Conservation (phyloP, 2,329 filamentous ascomycete species). For the Aspergillus sp. region DNA sequence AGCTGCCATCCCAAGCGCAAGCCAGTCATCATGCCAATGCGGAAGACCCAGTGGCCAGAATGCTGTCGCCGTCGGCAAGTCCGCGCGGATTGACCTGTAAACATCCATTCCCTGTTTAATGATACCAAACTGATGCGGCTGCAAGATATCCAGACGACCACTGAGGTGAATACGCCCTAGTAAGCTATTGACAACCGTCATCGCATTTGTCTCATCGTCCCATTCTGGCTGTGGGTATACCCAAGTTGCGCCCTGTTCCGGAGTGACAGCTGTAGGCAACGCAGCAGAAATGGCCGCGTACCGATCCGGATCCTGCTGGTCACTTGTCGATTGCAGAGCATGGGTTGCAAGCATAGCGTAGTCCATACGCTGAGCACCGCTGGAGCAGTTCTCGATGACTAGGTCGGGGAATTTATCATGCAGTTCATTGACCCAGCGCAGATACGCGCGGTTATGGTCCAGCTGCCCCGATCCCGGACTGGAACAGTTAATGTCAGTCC, state of each 20-base stretch:
- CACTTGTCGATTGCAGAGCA: slow-evolving; percentile 36
- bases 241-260: slow-evolving; percentile 38
- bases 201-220: slow-evolving; percentile 34
- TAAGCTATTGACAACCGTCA: slow-evolving; percentile 37
- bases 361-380: slow-evolving; percentile 38
- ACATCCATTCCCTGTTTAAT: slow-evolving; percentile 32
- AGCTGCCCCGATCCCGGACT: slow-evolving; percentile 28
- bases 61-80: slow-evolving; percentile 21
- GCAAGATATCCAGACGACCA: slow-evolving; percentile 27
- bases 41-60: slow-evolving; percentile 38
- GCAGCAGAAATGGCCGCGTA: slow-evolving; percentile 35
- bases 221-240: slow-evolving; percentile 37
- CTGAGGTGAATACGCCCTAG: slow-evolving; percentile 35
- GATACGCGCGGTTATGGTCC: slow-evolving; percentile 34
- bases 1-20: slow-evolving; percentile 25
- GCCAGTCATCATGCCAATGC: slow-evolving; percentile 33
- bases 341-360: slow-evolving; percentile 36
- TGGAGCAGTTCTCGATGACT: slow-evolving; percentile 40
- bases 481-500: slow-evolving; percentile 27
- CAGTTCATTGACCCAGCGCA: slow-evolving; percentile 30
- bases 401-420: slow-evolving; percentile 28
- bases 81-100: slow-evolving; percentile 26
- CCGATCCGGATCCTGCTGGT: slow-evolving; percentile 34
- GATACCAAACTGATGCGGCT: slow-evolving; percentile 22
- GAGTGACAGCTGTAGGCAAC: slow-evolving; percentile 34